Evolutionary conservation across 352 stramenopile species (phyloP).

Genomic region (Pythium volutum): DNA sequence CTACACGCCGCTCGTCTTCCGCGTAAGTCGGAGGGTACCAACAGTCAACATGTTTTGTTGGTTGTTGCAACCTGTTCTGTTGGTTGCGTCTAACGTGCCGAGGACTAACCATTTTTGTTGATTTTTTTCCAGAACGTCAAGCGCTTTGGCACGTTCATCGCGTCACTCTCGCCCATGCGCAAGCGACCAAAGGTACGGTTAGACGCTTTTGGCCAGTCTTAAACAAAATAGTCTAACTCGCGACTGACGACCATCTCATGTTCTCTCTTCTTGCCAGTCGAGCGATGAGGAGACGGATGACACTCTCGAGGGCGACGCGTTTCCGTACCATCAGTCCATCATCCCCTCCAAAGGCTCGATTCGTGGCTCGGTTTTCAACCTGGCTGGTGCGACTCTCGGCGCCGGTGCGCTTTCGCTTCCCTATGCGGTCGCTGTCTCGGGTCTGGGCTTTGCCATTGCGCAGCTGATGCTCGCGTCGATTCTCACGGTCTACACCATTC

Average conservation of each 20-base stretch:
- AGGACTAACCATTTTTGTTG: background rate
- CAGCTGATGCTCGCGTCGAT: constrained; percentile 68
- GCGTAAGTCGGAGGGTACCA: constrained; percentile 35
- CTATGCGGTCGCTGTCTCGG: constrained; percentile 78
- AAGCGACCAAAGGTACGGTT: constrained; percentile 27
- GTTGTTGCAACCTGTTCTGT: background rate
- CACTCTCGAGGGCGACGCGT: constrained; percentile 52
- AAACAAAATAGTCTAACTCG: background rate
- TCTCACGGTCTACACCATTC: constrained; percentile 82
- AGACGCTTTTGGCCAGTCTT: background rate
- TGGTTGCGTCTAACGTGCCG: background rate
- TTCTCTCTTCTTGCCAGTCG: background rate
- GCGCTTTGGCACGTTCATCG: constrained; percentile 68
- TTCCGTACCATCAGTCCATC: constrained; percentile 74
- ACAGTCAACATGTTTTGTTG: background rate
- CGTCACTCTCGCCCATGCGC: constrained; percentile 65
- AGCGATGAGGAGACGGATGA: constrained; percentile 33
- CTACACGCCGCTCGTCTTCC: constrained; percentile 81
- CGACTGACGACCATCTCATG: background rate
- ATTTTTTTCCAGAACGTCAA: constrained; percentile 47
- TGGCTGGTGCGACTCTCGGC: constrained; percentile 75
- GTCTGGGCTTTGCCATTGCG: constrained; percentile 66
- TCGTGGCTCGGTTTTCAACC: constrained; percentile 82
- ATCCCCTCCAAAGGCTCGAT: constrained; percentile 82
- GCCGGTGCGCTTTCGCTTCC: constrained; percentile 74